Conservation (phyloP, 495 filamentous ascomycete genomes). For the Sphaerosporella brunnea region DNA sequence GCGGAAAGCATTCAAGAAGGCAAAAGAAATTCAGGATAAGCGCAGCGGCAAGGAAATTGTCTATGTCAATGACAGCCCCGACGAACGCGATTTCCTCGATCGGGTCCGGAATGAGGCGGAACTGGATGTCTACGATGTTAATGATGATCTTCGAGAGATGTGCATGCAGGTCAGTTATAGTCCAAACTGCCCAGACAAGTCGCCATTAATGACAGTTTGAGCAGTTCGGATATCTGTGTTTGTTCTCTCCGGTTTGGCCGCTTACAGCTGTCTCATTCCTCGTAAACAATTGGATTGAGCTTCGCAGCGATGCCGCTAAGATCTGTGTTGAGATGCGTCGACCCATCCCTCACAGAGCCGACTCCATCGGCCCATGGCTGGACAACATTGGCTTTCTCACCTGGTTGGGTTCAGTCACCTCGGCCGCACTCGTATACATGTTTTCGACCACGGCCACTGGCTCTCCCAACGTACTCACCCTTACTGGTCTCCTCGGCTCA, state of each 20-base stretch:
- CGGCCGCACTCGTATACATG: constrained; percentile 69
- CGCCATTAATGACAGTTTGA: neutral
- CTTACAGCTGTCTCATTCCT: constrained; percentile 75
- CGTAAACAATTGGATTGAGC: constrained; percentile 90
- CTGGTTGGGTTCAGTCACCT: constrained; percentile 80
- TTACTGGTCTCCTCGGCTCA: constrained; percentile 66
- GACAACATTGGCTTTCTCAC: constrained; percentile 69
- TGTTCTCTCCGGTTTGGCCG: constrained; percentile 90
- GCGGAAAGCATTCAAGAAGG: constrained; percentile 51
- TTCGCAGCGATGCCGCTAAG: constrained; percentile 84
- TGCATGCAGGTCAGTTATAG: constrained; percentile 55
- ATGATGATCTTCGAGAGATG: constrained; percentile 82
- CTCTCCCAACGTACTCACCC: constrained; percentile 46
- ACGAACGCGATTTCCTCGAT: constrained; percentile 59
- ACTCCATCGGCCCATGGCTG: constrained; percentile 92
- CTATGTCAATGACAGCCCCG: constrained; percentile 39
- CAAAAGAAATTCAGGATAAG: constrained; percentile 50
- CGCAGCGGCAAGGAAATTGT: constrained; percentile 29
- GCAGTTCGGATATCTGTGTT: constrained; percentile 60
- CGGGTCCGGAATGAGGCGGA: constrained; percentile 79
- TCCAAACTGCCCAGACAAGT: neutral
- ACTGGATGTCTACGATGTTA: constrained; percentile 70
- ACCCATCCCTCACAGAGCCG: constrained; percentile 69
- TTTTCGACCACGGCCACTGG: constrained; percentile 44
- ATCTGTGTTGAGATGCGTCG: constrained; percentile 80